phyloP scores from a whole-genome alignment of 148 eudicot genomes.

The Drosera capensis region DNA sequence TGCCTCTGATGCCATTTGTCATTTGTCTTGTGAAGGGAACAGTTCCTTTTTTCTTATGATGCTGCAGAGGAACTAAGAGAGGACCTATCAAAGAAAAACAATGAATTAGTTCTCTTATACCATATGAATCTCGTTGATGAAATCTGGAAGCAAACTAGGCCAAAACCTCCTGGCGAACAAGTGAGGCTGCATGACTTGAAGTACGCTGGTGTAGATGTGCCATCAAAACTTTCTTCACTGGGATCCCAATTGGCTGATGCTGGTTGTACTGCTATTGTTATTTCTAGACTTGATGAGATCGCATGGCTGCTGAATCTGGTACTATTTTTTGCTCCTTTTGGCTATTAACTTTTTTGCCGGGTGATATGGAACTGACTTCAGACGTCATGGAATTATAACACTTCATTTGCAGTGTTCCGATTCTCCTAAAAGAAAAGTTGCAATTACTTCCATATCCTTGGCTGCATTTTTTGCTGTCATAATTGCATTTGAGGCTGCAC shows the following conservation, averaged over 20 bases:
- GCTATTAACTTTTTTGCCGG: not conserved
- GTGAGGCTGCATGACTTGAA: conserved; percentile 75
- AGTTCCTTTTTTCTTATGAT: conserved; percentile 92
- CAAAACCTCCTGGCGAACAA: conserved; percentile 50
- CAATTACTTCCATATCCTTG: not conserved
- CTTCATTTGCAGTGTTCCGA: not conserved
- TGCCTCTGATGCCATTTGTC: conserved; percentile 31
- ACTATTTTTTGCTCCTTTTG: conserved; percentile 4
- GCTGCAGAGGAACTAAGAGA: conserved; percentile 83
- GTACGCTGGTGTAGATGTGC: conserved; percentile 78
- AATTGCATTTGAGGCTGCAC: not conserved
- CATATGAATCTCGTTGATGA: conserved; percentile 76
- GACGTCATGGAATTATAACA: not conserved
- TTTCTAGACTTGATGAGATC: conserved; percentile 87
- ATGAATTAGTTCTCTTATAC: conserved; percentile 73
- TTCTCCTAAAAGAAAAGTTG: not conserved
- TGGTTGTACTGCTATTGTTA: conserved; percentile 63
- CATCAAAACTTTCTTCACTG: conserved; percentile 56
- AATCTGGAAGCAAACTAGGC: conserved; percentile 78
- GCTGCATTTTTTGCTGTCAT: not conserved
- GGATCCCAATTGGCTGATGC: conserved; percentile 54
- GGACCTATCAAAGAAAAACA: conserved; percentile 52
- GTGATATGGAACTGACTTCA: no score
- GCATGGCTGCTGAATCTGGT: conserved; percentile 97
- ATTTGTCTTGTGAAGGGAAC: conserved; percentile 78